phyloP scores from a whole-genome alignment of 2,329 filamentous ascomycete species.

The Colletotrichum lupini region DNA sequence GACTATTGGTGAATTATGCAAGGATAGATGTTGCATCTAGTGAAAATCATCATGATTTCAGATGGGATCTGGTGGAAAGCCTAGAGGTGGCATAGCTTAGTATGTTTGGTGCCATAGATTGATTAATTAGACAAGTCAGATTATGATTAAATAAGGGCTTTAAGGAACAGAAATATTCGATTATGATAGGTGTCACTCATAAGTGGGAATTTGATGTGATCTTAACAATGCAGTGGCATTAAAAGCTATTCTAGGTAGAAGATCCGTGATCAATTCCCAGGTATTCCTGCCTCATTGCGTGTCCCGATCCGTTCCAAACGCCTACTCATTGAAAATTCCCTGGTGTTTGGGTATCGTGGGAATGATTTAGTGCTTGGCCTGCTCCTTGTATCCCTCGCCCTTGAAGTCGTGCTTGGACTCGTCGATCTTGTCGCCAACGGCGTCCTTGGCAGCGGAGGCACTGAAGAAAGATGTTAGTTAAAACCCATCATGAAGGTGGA shows the following conservation, averaged over 20 bases:
- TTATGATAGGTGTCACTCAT: too few species aligned
- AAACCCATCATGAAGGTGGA: background rate
- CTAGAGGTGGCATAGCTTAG: too few species aligned
- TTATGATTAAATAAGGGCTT: too few species aligned
- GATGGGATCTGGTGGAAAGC: too few species aligned
- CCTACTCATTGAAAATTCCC: conserved; percentile 29
- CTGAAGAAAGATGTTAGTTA: conserved; percentile 47
- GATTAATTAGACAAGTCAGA: too few species aligned
- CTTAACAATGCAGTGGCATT: conserved; percentile 35
- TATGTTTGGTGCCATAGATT: too few species aligned
- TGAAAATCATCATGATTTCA: background rate
- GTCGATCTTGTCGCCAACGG: conserved; percentile 57
- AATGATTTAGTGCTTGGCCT: conserved; percentile 36
- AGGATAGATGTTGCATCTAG: background rate
- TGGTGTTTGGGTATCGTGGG: conserved; percentile 32
- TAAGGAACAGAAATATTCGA: too few species aligned
- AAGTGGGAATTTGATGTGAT: background rate
- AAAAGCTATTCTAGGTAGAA: conserved; percentile 26
- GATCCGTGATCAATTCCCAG: conserved; percentile 3
- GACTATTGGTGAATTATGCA: too few species aligned
- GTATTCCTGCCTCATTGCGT: conserved; percentile 30
- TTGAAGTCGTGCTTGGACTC: conserved; percentile 54
- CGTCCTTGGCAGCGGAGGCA: conserved; percentile 61
- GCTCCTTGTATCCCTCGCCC: conserved; percentile 54
- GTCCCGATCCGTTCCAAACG: conserved; percentile 18